Conservation (phyloP, 768 basidiomycete genomes). For the Stropharia rugosoannulata region DNA sequence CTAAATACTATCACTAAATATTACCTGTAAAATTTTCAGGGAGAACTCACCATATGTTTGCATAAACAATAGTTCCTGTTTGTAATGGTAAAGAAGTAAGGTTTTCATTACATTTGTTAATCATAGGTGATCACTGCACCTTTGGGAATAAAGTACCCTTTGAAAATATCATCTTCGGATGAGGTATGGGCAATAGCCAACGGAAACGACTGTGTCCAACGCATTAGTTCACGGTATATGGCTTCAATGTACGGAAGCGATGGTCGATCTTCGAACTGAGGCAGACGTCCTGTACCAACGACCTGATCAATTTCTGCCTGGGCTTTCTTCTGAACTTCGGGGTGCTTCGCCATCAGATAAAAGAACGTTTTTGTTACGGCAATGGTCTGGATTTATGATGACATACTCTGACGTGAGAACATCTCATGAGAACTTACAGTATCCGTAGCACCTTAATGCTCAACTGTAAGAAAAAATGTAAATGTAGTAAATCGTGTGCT, state of each 20-base stretch:
- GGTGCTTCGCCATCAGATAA: no score
- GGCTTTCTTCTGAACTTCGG: conserved; percentile 28
- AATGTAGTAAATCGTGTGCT: no score
- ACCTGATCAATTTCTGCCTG: conserved; percentile 31
- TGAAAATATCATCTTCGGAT: conserved; percentile 19
- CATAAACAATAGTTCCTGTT: neutral
- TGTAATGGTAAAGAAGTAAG: no score
- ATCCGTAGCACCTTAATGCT: no score
- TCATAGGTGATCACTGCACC: neutral
- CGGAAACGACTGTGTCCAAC: conserved; percentile 8
- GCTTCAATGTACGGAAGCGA: conserved; percentile 23
- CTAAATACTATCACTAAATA: neutral
- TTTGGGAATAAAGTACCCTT: conserved; percentile 24
- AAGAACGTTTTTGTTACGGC: no score
- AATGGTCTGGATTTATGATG: no score
- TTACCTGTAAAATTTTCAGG: no score
- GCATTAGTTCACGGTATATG: conserved; percentile 12
- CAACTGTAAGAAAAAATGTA: no score
- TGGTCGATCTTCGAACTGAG: conserved; percentile 22
- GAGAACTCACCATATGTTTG: conserved; percentile 1
- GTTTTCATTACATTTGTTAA: neutral
- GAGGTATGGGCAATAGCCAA: conserved; percentile 20
- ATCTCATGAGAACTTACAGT: no score
- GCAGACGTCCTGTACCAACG: conserved; percentile 25
- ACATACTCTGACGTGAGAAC: no score